phyloP scores from a whole-genome alignment of 1,284 basidiomycete species.

The Inonotus hispidus region DNA sequence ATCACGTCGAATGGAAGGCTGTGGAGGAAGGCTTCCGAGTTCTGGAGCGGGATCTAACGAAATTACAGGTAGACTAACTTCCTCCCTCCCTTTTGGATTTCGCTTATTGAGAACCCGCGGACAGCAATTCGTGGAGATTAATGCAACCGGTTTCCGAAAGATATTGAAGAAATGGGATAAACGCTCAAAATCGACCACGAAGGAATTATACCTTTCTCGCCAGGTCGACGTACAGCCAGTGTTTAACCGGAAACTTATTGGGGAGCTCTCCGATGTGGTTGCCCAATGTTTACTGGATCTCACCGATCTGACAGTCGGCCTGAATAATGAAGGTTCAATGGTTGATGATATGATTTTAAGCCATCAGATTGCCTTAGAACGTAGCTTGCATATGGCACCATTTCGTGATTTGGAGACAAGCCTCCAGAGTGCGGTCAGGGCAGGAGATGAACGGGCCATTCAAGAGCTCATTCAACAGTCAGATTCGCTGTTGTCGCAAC shows the following conservation, averaged over 20 bases:
- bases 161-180: conserved; percentile 99
- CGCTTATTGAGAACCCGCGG: conserved; percentile 20
- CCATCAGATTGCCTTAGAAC: conserved; percentile 66
- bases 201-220: conserved; percentile 93
- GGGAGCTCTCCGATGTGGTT: conserved; percentile 92
- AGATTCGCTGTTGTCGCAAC: conserved; percentile 55
- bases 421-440: conserved; percentile 69
- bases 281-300: conserved; percentile 91
- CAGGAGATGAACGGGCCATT: conserved; percentile 55
- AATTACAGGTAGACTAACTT: conserved; percentile 70
- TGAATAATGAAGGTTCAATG: conserved; percentile 59
- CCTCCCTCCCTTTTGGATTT: neutral
- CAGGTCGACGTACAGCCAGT: conserved; percentile 99
- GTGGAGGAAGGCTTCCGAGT: conserved; percentile 95
- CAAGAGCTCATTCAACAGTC: conserved; percentile 70
- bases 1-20: conserved; percentile 85
- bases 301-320: conserved; percentile 75
- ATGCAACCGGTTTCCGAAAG: conserved; percentile 96
- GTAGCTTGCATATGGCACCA: conserved; percentile 56
- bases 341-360: conserved; percentile 53
- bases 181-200: conserved; percentile 88
- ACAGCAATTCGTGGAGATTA: conserved; percentile 97
- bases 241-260: conserved; percentile 96
- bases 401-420: conserved; percentile 87
- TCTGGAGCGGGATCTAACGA: conserved; percentile 93